Conservation (phyloP, 352 stramenopile species). For the Phytopythium litorale region DNA sequence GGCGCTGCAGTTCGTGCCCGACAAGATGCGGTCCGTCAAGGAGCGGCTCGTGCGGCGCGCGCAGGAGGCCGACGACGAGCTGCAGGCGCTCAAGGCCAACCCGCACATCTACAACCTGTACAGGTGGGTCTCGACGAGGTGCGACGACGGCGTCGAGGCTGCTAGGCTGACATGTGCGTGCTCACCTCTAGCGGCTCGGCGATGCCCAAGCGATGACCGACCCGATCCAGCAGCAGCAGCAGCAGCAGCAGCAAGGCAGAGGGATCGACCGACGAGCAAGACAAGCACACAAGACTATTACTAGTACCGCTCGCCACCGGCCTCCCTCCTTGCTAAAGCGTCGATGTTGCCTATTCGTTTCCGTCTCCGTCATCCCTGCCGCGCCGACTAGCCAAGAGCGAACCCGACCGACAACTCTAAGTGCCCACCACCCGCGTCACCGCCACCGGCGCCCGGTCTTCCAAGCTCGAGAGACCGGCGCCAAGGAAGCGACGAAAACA, state of each 20-base stretch:
- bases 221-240: too few species aligned
- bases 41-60: conserved; percentile 55
- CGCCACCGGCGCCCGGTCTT: background rate
- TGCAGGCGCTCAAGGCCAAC: conserved; percentile 54
- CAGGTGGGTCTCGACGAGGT: conserved; percentile 18
- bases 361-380: background rate
- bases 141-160: too few species aligned
- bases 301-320: conserved; percentile 1
- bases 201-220: background rate
- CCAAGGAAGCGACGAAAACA: background rate
- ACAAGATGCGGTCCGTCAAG: conserved; percentile 57
- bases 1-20: conserved; percentile 62
- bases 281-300: conserved; percentile 4
- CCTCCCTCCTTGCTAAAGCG: conserved; percentile 2
- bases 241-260: too few species aligned
- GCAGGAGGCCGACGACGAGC: conserved; percentile 39
- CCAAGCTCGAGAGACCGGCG: too few species aligned
- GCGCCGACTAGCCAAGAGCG: background rate
- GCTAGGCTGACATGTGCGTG: background rate
- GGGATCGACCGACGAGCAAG: background rate
- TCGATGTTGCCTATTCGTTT: background rate
- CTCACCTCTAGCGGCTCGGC: conserved; percentile 1
- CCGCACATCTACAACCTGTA: conserved; percentile 65
- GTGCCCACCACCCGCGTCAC: background rate
- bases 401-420: background rate